These are phyloP conservation scores for Marvania coccoides DNA, from an alignment of 139 green algal species.

Conservation along the genomic window DNA sequence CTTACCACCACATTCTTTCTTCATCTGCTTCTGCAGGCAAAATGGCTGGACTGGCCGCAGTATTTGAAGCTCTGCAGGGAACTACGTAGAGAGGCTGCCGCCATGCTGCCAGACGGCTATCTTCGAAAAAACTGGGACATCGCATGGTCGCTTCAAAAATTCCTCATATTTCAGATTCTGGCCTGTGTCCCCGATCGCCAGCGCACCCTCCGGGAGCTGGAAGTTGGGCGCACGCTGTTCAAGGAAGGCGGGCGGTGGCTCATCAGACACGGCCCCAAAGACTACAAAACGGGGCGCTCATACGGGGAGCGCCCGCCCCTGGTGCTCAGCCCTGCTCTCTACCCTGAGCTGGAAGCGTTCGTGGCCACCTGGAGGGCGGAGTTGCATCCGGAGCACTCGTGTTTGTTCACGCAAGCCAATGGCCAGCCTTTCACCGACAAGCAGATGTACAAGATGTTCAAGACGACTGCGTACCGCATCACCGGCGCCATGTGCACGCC, in stretches of 20 bases:
- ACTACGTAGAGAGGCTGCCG: not conserved
- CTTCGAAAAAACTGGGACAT: not conserved
- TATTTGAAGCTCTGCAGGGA: constrained; percentile 32
- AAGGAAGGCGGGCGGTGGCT: constrained; percentile 42
- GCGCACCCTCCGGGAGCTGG: constrained; percentile 63
- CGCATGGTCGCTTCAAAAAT: constrained; percentile 42
- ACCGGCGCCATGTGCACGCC: constrained; percentile 51
- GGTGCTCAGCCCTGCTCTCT: constrained; percentile 39
- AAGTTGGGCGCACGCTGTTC: constrained; percentile 52
- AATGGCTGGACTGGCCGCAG: constrained; percentile 65
- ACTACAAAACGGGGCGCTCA: constrained; percentile 65
- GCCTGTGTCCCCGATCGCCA: constrained; percentile 64
- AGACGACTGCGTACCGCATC: constrained; percentile 17
- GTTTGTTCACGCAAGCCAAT: constrained; percentile 38
- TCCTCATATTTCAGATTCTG: constrained; percentile 67
- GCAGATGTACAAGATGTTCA: constrained; percentile 39
- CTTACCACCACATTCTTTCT: no score
- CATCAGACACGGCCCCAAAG: constrained; percentile 39
- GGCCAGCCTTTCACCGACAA: constrained; percentile 33
- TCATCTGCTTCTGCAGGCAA: constrained; percentile 19
- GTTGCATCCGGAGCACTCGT: constrained; percentile 32
- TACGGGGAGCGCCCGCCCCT: constrained; percentile 60
- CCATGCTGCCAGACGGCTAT: not conserved
- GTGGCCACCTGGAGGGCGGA: constrained; percentile 34
- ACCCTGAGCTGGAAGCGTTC: constrained; percentile 55